A percentile compares a stretch with the other conserved stretches of the same genome.
Conservation (phyloP, 176 grass and related monocot genomes). For the Juncus inflexus region DNA sequence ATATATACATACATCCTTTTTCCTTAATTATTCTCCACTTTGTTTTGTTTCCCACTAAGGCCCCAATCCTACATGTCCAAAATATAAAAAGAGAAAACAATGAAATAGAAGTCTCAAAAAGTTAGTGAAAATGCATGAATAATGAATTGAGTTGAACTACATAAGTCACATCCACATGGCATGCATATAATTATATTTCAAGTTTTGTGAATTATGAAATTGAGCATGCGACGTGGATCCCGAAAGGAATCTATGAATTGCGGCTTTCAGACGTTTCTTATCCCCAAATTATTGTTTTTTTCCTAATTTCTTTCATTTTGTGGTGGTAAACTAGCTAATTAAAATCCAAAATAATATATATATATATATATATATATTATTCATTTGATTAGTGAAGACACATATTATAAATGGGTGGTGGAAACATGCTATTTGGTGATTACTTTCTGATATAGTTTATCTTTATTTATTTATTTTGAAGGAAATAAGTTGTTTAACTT, state of each 20-base stretch:
- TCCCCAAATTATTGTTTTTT: no score
- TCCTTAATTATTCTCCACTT: constrained; percentile 33
- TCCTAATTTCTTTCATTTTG: not conserved
- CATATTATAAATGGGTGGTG: no score
- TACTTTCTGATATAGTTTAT: no score
- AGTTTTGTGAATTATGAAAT: constrained; percentile 22
- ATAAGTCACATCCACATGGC: not conserved
- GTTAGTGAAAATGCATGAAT: not conserved
- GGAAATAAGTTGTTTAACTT: no score
- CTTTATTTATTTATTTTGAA: no score
- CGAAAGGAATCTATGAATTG: constrained; percentile 23
- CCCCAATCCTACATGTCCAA: constrained; percentile 28
- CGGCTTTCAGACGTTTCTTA: constrained; percentile 17
- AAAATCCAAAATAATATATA: constrained; percentile 4
- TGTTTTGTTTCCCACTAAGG: constrained; percentile 31
- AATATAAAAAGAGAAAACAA: constrained; percentile 1
- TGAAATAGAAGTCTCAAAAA: not conserved
- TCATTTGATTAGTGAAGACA: no score
- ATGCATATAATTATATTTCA: constrained; percentile 20
- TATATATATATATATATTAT: not conserved
- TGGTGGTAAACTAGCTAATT: not conserved
- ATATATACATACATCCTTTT: constrained; percentile 14
- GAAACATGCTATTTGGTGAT: no score
- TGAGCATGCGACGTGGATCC: constrained; percentile 24
- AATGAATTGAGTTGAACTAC: not conserved